Evolutionary conservation across 2,329 filamentous ascomycete genomes (phyloP), one percentile per base, ranked within the genome.

Genomic region (Colletotrichum trifolii): DNA sequence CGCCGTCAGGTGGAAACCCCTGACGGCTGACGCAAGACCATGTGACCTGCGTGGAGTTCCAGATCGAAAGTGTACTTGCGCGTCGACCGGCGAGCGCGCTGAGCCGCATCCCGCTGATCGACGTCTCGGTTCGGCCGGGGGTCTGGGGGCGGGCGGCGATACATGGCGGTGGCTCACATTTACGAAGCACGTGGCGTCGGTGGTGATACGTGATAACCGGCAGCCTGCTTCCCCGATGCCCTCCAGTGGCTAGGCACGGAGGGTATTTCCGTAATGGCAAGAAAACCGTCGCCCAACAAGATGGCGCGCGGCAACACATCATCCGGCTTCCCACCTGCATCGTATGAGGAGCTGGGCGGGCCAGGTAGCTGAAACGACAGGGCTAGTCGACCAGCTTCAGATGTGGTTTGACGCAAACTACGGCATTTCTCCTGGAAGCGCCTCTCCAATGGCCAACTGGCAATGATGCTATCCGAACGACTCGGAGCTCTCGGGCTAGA

Each of bases 141-240:
- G 15, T 12, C 49, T 35, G 6, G 46, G 45, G 42, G 11, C 33
- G 46, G 15, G 35, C 36, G 39, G 47, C 52, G 40, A 40, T 57
- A 46, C 35, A 46, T 35, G 42, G 9, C 11, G 34, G 12, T 39
- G 40, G 50, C 39, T 60, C 40, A n/a, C 45, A 7, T 40, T 61
- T 11, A 39, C 38, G 50, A 55, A 42, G 62, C 57, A 61, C 47
- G 57, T 61, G 57, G 39, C 52, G 34, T 56, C 40, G 17, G 25
- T 53, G 12, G 52, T 47, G 46, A 25, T 36, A 62, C 58, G 36
- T 46, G 17, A 55, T 50, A 47, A 56, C 43, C 52, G 46, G 62
- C 46, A 35, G n/a, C 52, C 57, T 56, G 57, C 57, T 36, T 33
- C 57, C 25, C 25, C 52, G 57, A 50, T 25, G 25, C 25, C 25